Conservation (phyloP, 148 eudicot genomes). For the Vaccinium corymbosum region DNA sequence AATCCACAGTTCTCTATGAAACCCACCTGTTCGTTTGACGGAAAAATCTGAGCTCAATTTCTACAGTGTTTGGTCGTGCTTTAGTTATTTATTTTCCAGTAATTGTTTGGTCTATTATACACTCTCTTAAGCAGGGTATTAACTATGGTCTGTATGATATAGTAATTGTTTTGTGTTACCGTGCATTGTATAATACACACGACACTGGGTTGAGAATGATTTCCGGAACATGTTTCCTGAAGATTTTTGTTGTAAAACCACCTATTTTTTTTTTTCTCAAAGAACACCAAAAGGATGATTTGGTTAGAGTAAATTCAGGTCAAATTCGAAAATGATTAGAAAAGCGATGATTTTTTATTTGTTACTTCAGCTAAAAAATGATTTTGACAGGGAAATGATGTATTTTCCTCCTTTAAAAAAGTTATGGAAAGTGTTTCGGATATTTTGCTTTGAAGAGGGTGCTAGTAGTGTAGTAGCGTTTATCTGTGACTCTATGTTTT, state of each 20-base stretch:
- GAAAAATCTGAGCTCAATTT: neutral
- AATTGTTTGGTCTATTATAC: neutral
- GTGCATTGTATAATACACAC: neutral
- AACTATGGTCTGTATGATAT: neutral
- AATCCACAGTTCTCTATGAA: neutral
- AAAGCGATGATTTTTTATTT: neutral
- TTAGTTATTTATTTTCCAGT: neutral
- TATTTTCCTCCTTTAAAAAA: neutral
- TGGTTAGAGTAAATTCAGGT: neutral
- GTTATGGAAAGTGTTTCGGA: neutral
- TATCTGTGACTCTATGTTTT: neutral
- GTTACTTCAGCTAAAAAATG: neutral
- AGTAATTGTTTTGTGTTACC: neutral
- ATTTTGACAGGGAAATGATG: neutral
- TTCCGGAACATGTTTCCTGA: neutral
- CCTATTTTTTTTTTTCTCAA: neutral
- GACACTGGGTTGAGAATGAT: neutral
- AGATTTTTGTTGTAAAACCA: neutral
- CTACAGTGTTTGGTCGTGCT: neutral
- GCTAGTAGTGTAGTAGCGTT: neutral
- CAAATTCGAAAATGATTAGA: neutral
- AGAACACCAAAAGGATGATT: neutral
- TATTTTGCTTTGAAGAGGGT: neutral
- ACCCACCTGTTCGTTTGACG: neutral
- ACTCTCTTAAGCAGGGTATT: neutral